Conservation (phyloP, 106 monocot species). For the Ottelia alismoides region DNA sequence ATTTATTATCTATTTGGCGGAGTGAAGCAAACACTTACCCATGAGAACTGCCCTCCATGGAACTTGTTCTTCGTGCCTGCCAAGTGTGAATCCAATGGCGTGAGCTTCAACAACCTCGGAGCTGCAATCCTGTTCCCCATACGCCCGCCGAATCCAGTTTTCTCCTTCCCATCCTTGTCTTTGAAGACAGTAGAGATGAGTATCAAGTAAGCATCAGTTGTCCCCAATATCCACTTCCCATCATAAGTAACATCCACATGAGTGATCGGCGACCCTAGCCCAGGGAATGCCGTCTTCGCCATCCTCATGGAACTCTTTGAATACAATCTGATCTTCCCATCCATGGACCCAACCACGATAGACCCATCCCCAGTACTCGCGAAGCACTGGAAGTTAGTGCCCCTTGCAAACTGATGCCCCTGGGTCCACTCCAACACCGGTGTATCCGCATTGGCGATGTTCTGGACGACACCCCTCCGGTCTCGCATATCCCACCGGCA, state of each 20-base stretch:
- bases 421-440: constrained; percentile 76
- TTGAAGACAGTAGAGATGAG: constrained; percentile 63
- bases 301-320: constrained; percentile 82
- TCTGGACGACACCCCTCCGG: constrained; percentile 54
- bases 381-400: constrained; percentile 80
- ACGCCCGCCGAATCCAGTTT: constrained; percentile 58
- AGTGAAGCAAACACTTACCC: too few species aligned
- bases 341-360: constrained; percentile 67
- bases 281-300: constrained; percentile 83
- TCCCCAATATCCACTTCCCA: constrained; percentile 79
- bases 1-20: too few species aligned
- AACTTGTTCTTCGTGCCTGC: constrained; percentile 57
- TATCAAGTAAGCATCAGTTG: constrained; percentile 62
- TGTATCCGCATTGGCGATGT: constrained; percentile 25
- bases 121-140: constrained; percentile 78
- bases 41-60: constrained; percentile 65
- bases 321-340: constrained; percentile 76
- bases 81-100: constrained; percentile 51
- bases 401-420: constrained; percentile 72
- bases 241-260: constrained; percentile 84
- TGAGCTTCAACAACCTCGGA: constrained; percentile 75
- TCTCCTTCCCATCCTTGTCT: constrained; percentile 77
- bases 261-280: constrained; percentile 63
- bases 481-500: constrained; percentile 87
- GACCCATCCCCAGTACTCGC: constrained; percentile 76